These are phyloP conservation scores for Takashimella tepidaria DNA, from an alignment of 1,284 basidiomycete genomes.

Conservation along the genomic window DNA sequence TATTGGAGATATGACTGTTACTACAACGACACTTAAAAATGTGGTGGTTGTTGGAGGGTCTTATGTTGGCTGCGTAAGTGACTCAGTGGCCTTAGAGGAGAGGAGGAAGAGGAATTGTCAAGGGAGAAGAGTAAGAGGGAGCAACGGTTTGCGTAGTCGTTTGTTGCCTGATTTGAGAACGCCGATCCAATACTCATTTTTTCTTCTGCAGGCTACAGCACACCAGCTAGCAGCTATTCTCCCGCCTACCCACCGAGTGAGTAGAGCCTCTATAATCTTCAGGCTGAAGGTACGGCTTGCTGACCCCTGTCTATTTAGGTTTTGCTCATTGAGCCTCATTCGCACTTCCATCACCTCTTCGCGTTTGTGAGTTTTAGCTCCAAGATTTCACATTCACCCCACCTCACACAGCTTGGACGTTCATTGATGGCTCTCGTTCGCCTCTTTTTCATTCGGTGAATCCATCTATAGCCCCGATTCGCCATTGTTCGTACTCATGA, in stretches of 20 bases:
- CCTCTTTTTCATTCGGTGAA: not conserved
- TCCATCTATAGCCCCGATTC: conserved; percentile 57
- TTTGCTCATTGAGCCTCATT: conserved; percentile 30
- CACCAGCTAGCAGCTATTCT: conserved; percentile 18
- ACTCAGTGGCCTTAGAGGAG: not conserved
- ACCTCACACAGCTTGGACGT: not conserved
- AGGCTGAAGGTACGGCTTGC: not conserved
- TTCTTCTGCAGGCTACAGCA: conserved; percentile 12
- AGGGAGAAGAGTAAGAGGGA: not conserved
- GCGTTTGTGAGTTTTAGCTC: conserved; percentile 17
- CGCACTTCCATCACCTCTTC: conserved; percentile 35
- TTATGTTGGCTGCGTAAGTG: conserved; percentile 21
- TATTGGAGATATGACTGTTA: not conserved
- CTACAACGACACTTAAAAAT: conserved; percentile 8
- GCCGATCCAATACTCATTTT: no score
- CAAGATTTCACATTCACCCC: not conserved
- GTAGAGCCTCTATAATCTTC: not conserved
- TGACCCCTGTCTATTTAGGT: conserved; percentile 8
- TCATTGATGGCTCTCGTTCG: not conserved
- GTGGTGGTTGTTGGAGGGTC: conserved; percentile 26
- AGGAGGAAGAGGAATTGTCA: not conserved
- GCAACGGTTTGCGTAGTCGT: not conserved
- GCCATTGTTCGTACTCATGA: conserved; percentile 62
- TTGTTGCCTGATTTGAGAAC: not conserved
- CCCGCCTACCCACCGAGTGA: conserved; percentile 7